Evolutionary conservation across 192 early-diverging fungal genomes (phyloP), one percentile per base, ranked within the genome.

Genomic region (Geranomyces variabilis): DNA sequence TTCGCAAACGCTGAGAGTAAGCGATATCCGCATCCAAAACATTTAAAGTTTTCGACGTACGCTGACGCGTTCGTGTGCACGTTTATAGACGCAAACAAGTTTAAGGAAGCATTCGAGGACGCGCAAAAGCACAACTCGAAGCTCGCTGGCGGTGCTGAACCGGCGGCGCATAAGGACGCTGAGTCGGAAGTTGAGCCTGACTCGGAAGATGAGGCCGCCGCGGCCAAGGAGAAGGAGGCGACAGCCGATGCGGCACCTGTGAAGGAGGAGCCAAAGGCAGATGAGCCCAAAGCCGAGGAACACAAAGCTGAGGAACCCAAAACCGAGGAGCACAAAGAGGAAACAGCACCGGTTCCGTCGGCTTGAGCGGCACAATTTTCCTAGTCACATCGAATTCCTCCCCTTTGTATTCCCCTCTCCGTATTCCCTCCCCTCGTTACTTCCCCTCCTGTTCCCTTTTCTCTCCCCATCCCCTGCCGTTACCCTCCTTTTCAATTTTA

Each of bases 1-100:
- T 96, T 99, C 67, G 94, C 90, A 74, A 98, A 96, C 89, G 80
- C 90, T 48, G 96, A 99, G 45, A 96, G 84, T 87, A 67, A 55
- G 82, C 82, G 19, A 13, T 10, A 47, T 47, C 12, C 19, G 19
- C 19, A 13, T 47, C 46, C 5, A 47, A 19, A 13, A 10, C 12
- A 47, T 10, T 47, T 19, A 13, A 19, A 19, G 19, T 47, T 47
- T 19, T 47, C 19, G 46, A n/a, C n/a, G n/a, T n/a, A n/a, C n/a
- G n/a, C n/a, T n/a, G n/a, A n/a, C n/a, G n/a, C n/a, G n/a, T n/a
- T n/a, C n/a, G n/a, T n/a, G n/a, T n/a, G n/a, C n/a, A n/a, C n/a
- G n/a, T 21, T 34, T 24, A 24, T 34, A 87, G 84, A 95, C 70
- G 96, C 96, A 69, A 90, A 91, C 81, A 87, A 92, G 81, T 94